Evolutionary conservation across 441 rosid genomes (phyloP), one percentile per base, ranked within the genome.

Genomic region (Populus hybrid): DNA sequence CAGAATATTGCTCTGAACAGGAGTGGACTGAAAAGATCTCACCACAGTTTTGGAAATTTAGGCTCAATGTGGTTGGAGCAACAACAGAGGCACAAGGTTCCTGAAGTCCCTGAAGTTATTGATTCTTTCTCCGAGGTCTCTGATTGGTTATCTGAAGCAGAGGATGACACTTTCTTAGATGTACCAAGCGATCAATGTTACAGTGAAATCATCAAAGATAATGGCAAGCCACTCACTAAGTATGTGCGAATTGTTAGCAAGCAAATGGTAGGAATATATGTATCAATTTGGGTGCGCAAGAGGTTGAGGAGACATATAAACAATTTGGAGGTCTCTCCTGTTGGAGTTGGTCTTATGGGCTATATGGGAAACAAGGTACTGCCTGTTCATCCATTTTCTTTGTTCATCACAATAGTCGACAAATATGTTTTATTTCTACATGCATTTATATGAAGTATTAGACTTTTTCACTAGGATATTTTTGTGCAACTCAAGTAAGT

Each of bases 351-450:
- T 38, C 91, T 97, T 36, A 97, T 97, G 99, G 99, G 99, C 38
- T 97, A 93, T 87, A 87, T 97, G 97, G 99, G 99, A 81, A 97
- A 97, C 90, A 97, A 97, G 97, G 99, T 97, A 92, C 21, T 6
- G 6, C 53, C 36, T 67, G 2, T 64, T 74, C 66, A 71, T 79
- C 77, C 35, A 26, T 35, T 64, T 56, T 73, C 45, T 4, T 66
- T 73, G 23, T 10, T 36, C 4, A 59, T 31, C 64, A 77, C 21
- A 56, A 40, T 24, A 50, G 33, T 68, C 76, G 74, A 50, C 50
- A 59, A 74, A 64, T 45, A 77, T 14, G 61, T 45, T 73, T 11
- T 68, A 71, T 45, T 28, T n/a, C 4, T 31, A 2, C 63, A 38
- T 40, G 50, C 64, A 63, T 36, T 23, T 12, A 42, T 38, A 36